Evolutionary conservation across 768 basidiomycete genomes (phyloP), one percentile per base, ranked within the genome.

Genomic region (Glaciozyma martinii): DNA sequence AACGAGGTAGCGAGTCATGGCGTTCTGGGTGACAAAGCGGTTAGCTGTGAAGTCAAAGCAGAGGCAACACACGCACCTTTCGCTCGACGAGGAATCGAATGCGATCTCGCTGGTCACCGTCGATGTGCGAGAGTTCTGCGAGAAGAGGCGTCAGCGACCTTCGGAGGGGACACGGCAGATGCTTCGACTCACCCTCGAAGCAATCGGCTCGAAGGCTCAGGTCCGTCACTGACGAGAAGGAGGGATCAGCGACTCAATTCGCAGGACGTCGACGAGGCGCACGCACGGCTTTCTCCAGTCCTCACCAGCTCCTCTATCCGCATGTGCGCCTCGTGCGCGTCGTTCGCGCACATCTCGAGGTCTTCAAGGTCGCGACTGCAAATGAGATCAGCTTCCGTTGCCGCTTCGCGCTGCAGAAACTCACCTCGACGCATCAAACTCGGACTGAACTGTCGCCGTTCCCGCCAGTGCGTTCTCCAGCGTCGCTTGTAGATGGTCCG

Each of bases 1-100:
- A 30, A 95, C 73, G 13, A 78, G 68, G 40, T 77, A 75, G 9
- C 77, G 73, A 2, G 77, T 77, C 66, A 76, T 77, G 25, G 75
- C 77, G 62, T 79, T 79, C 77, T 78, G 40, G 0, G 6, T 19
- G 33, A 9, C 7, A 27, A 1, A 56, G 7, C 10, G 15, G 47
- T 23, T 49, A 27, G 50, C n/a, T 47, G 23, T 29, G 43, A 44
- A 16, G 46, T 6, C 21, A 59, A 25, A 18, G 16, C 0, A 30
- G 21, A 27, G 18, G n/a, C 2, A 0, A 46, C 29, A 16, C 2
- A 29, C 66, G 42, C 13, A 71, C 72, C 69, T 70, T 71, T 27
- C 71, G 53, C 29, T 71, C 70, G 46, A 74, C 61, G n/a, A 74
- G 62, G 57, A 67, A 74, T 13, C 68, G 66, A 47, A 74, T 66